These are phyloP conservation scores for Phytophthora sojae DNA, from an alignment of 352 stramenopile species.

Conservation along the genomic window DNA sequence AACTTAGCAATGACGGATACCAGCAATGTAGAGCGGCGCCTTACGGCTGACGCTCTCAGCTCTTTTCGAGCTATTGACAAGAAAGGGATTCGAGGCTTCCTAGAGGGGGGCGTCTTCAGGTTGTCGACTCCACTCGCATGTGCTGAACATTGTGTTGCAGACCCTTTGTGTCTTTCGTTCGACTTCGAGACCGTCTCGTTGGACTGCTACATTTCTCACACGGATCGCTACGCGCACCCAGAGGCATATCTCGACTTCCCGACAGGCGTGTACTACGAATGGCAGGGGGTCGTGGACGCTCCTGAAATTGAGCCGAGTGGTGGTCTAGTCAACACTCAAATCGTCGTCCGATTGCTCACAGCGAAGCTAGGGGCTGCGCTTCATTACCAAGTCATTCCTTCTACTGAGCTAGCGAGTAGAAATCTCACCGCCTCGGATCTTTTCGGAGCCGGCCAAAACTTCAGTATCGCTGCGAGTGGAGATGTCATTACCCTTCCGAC, in stretches of 20 bases:
- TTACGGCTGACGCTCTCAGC: constrained; percentile 22
- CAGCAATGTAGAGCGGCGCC: constrained; percentile 9
- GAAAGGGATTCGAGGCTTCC: constrained; percentile 65
- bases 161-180: constrained; percentile 75
- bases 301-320: constrained; percentile 70
- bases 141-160: constrained; percentile 51
- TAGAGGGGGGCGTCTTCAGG: constrained; percentile 60
- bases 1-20: neutral
- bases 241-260: constrained; percentile 74
- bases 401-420: constrained; percentile 18
- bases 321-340: constrained; percentile 63
- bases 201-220: constrained; percentile 80
- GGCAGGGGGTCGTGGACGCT: constrained; percentile 57
- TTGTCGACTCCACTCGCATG: constrained; percentile 46
- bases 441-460: constrained; percentile 35
- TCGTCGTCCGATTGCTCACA: constrained; percentile 62
- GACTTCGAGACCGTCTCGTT: constrained; percentile 65
- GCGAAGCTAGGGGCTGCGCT: constrained; percentile 63
- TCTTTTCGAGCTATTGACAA: constrained; percentile 50
- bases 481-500: constrained; percentile 61
- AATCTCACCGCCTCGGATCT: constrained; percentile 32
- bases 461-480: constrained; percentile 43
- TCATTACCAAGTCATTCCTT: constrained; percentile 58
- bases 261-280: constrained; percentile 81
- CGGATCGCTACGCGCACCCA: constrained; percentile 70